Conservation (phyloP, 1,284 basidiomycete species). For the Waitea zeae region DNA sequence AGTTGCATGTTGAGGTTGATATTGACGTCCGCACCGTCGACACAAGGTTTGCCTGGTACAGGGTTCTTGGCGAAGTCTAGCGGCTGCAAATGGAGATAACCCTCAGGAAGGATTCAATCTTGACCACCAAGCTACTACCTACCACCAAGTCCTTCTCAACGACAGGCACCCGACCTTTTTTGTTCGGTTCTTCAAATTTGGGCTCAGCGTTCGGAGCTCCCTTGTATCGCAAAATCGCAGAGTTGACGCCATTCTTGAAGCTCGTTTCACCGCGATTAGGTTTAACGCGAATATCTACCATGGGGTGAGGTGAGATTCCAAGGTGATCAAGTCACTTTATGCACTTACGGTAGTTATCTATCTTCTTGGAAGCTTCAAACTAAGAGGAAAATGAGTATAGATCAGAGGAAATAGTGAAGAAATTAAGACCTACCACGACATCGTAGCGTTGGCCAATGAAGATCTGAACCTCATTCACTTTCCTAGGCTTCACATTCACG, state of each 20-base stretch:
- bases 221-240: slow-evolving; percentile 35
- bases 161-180: slow-evolving; percentile 9
- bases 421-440: slow-evolving; percentile 12
- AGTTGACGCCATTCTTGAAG: slow-evolving; percentile 22
- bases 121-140: neutral
- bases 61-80: slow-evolving; percentile 8
- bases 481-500: slow-evolving; percentile 14
- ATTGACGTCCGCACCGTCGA: slow-evolving; percentile 6
- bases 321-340: slow-evolving; percentile 1
- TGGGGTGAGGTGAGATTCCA: slow-evolving; percentile 14
- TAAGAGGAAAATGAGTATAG: neutral
- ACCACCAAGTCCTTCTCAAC: slow-evolving; percentile 11
- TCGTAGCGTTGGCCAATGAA: slow-evolving; percentile 21
- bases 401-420: neutral
- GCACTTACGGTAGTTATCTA: slow-evolving; percentile 25
- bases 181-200: slow-evolving; percentile 12
- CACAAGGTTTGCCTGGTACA: slow-evolving; percentile 6
- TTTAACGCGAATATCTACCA: slow-evolving; percentile 22
- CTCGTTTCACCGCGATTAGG: slow-evolving; percentile 12
- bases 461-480: slow-evolving; percentile 15
- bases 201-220: slow-evolving; percentile 27
- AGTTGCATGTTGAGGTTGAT: slow-evolving; percentile 5
- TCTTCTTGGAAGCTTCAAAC: slow-evolving; percentile 15
- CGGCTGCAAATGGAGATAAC: neutral
- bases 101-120: neutral